Base-by-base conservation (phyloP, 1,139 yeast genomes). In the Scheffersomyces lignicola region DNA sequence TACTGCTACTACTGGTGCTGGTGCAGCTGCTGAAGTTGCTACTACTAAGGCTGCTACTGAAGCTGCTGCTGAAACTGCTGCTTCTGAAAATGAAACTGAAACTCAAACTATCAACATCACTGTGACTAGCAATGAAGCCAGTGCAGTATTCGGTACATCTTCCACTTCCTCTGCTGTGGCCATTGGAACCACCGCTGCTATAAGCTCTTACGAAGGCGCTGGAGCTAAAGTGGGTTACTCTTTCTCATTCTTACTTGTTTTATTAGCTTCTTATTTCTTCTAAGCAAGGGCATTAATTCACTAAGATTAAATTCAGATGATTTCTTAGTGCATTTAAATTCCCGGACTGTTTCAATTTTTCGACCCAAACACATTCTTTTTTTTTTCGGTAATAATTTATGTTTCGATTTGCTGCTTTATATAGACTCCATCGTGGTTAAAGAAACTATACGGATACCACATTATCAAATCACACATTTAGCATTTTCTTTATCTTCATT, bases 41-140 rank as follows among this genome's bases (percentile, higher is more conserved):
- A 32, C 23, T 11, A 33, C 35, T 17, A 26, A 24, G 13, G 20
- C 32, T 21, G 35, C 21, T 17, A 16, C 32, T 7, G 3, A 27
- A 25, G 24, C 18, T 24, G 16, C 34, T 11, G 28, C 7, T 2
- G 18, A 25, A 15, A 29, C 32, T n/a, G 16, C 10, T 7, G 20
- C 26, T 12, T 22, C 14, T 24, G 6, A 16, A 5, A n/a, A 9
- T 15, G n/a, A 24, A 7, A 18, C 30, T 6, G 17, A 8, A 11
- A 26, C 34, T 14, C 16, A 9, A 11, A 31, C 25, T 25, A 6
- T 24, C 9, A 13, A 7, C 16, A 17, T 26, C 3, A 26, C 31
- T 13, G 31, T 25, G 3, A 32, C 26, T 14, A 28, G 16, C 17
- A 9, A 22, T 2, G n/a, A 14, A 17, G 6, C 20, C 12, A 32